Evolutionary conservation across 2,329 filamentous ascomycete species (phyloP).

Genomic region (Phialocephala sp.): DNA sequence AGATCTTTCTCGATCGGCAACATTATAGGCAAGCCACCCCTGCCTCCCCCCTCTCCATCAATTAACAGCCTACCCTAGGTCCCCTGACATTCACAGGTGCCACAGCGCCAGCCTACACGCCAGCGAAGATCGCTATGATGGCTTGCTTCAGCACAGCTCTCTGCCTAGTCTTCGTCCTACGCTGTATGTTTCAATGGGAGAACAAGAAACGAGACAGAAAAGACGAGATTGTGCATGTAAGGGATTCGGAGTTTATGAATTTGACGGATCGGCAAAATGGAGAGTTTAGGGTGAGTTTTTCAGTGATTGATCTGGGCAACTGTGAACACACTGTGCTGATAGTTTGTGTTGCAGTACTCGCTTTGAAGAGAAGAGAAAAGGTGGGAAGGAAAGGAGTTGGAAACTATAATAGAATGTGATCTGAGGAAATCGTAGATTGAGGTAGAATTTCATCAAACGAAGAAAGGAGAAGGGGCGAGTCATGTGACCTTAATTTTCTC

Average conservation of each 20-base stretch:
- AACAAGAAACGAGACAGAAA: not conserved
- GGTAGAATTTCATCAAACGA: too few species aligned
- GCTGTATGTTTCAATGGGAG: conserved; percentile 3
- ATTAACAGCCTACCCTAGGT: not conserved
- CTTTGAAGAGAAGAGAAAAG: not conserved
- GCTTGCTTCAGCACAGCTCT: not conserved
- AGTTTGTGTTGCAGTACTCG: not conserved
- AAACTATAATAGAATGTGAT: not conserved
- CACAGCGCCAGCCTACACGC: conserved; percentile 51
- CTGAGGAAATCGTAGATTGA: not conserved
- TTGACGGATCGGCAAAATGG: conserved; percentile 6
- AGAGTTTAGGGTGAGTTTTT: not conserved
- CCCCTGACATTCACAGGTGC: conserved; percentile 19
- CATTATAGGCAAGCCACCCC: not conserved
- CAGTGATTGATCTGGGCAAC: not conserved
- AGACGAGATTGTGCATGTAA: not conserved
- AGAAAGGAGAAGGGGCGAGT: not conserved
- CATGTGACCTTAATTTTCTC: not conserved
- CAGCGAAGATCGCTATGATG: conserved; percentile 56
- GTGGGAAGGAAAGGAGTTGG: not conserved
- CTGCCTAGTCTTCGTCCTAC: not conserved
- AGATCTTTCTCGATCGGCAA: not conserved
- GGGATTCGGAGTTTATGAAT: not conserved
- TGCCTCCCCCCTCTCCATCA: not conserved
- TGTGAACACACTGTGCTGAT: not conserved